phyloP scores from a whole-genome alignment of 2,329 filamentous ascomycete genomes.

The Aspergillus neotritici region DNA sequence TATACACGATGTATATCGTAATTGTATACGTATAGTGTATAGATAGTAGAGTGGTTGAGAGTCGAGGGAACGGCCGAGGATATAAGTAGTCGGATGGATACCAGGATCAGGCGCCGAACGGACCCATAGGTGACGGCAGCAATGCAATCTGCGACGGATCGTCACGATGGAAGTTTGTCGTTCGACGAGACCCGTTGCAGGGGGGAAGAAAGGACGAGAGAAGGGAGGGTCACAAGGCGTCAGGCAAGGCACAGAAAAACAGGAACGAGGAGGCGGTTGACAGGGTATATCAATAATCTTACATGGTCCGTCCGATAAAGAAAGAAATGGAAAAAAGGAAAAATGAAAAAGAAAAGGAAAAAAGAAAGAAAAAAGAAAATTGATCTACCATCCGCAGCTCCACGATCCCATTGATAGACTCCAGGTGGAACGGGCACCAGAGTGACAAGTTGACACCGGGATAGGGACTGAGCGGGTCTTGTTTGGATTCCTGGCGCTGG shows the following conservation, averaged over 20 bases:
- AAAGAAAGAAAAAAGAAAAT: neutral
- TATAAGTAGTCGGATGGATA: slow-evolving; percentile 9
- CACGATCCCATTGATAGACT: slow-evolving; percentile 24
- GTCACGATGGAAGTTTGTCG: slow-evolving; percentile 13
- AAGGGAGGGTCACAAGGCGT: slow-evolving; percentile 18
- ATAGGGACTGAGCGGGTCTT: neutral
- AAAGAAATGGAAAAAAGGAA: slow-evolving; percentile 7
- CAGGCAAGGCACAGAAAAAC: slow-evolving; percentile 18
- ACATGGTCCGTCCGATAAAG: neutral
- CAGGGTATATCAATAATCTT: too few relatives aligned
- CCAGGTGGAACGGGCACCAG: too few relatives aligned
- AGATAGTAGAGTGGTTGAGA: neutral
- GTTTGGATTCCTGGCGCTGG: slow-evolving; percentile 17
- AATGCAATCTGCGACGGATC: slow-evolving; percentile 17
- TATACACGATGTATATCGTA: too few relatives aligned
- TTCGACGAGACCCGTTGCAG: neutral
- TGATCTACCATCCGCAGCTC: slow-evolving; percentile 34
- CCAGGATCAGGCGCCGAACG: slow-evolving; percentile 13
- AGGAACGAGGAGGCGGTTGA: too few relatives aligned
- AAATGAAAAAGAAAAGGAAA: slow-evolving; percentile 17
- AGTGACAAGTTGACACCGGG: too few relatives aligned
- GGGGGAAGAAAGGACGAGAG: slow-evolving; percentile 14
- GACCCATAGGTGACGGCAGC: slow-evolving; percentile 18
- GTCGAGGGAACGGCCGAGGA: slow-evolving; percentile 1
- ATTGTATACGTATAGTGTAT: too few relatives aligned